Conservation (phyloP, 768 basidiomycete species). For the Sporobolomyces phaffii region DNA sequence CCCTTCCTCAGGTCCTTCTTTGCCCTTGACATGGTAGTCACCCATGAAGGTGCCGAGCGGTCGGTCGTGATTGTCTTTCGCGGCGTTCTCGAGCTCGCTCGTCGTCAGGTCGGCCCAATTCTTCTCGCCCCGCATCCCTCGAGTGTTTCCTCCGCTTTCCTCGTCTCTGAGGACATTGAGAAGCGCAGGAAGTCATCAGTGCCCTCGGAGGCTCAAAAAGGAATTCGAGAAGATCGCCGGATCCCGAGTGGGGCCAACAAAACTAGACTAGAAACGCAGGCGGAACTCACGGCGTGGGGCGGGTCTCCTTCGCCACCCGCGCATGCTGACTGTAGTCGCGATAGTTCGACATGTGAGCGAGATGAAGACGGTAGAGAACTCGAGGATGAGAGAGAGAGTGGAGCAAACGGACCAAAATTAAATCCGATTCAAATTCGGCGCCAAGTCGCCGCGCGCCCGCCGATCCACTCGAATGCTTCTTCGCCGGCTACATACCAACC, state of each 20-base stretch:
- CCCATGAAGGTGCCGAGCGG: conserved; percentile 24
- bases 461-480: too few species aligned
- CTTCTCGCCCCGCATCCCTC: conserved; percentile 19
- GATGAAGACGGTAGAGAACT: neutral
- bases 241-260: neutral
- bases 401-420: neutral
- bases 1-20: conserved; percentile 15
- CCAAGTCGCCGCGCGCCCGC: too few species aligned
- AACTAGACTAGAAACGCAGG: neutral
- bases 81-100: conserved; percentile 13
- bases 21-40: conserved; percentile 10
- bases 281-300: neutral
- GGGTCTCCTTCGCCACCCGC: neutral
- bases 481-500: too few species aligned
- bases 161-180: neutral
- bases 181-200: neutral
- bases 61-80: conserved; percentile 17
- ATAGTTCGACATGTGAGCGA: conserved; percentile 9
- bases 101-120: conserved; percentile 12
- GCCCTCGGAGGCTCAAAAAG: too few species aligned
- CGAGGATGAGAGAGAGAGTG: neutral
- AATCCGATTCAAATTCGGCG: neutral
- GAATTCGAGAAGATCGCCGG: neutral
- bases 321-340: conserved; percentile 13
- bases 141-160: conserved; percentile 20